Base-by-base conservation (phyloP, 768 basidiomycete species). In the Calocera viscosa region DNA sequence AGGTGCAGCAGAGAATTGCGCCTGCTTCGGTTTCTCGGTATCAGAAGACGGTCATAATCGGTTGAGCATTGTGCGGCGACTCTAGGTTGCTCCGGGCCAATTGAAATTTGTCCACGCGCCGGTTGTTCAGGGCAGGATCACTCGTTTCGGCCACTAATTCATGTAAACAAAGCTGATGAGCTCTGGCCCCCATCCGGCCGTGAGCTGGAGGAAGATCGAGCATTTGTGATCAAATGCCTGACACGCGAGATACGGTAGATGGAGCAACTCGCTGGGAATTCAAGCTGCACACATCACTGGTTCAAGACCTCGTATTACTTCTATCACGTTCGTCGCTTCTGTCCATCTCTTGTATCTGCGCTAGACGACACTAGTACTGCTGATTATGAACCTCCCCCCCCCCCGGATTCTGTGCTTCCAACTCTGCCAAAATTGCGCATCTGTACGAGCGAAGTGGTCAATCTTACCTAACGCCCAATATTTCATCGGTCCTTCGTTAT, bases 31-130 rank as follows among this genome's bases (percentile, higher is more conserved):
- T 28, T 26, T 11, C 53, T 60, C 53, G 30, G 53, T 16, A 11
- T 60, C 53, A 10, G 53, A 60, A 19, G 53, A 28, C 14, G 2
- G 53, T 60, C 53, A 60, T 60, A 60, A 60, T 60, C 53, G 53
- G 53, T 22, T 60, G 53, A 60, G 53, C 30, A 60, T 60, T 60
- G 53, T 28, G 53, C 53, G 53, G 53, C 53, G 14, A 60, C 53
- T 60, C 53, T 60, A 60, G 53, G 53, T 30, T 28, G 53, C 16
- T 47, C 43, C 43, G 35, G 35, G 35, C 35, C 43, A 24, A 17
- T 47, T n/a, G n/a, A n/a, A n/a, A n/a, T 24, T 47, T 47, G 16
- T 47, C 43, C 19, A 47, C 19, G 43, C 16, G 24, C 19, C 2
- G 7, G 24, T 60, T 60, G 53, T 28, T 60, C 19, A 60, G 53